Conservation (phyloP, 495 filamentous ascomycete genomes). For the Delitschia confertaspora region DNA sequence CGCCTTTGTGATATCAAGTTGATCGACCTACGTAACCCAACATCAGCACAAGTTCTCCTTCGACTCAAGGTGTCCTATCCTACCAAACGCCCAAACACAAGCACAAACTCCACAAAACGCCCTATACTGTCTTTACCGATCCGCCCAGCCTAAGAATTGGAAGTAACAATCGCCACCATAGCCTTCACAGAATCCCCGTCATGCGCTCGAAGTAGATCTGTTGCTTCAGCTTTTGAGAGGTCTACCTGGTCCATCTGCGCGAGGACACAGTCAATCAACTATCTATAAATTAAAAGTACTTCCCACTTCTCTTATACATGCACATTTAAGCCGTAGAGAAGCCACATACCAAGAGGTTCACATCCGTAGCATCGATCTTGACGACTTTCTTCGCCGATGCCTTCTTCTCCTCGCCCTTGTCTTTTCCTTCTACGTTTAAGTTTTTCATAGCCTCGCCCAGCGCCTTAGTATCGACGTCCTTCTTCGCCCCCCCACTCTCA, state of each 20-base stretch:
- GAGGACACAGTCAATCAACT: conserved; percentile 2
- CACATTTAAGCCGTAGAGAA: background rate
- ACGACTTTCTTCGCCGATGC: conserved; percentile 43
- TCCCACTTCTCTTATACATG: conserved; percentile 1
- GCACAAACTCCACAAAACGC: too few species aligned
- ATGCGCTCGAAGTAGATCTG: conserved; percentile 68
- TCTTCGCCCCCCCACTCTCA: conserved; percentile 39
- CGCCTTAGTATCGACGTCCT: conserved; percentile 68
- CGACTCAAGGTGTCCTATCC: too few species aligned
- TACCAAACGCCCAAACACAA: too few species aligned
- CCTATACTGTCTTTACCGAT: too few species aligned
- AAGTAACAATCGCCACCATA: conserved; percentile 52
- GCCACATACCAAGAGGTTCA: conserved; percentile 52
- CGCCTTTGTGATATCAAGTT: conserved; percentile 66
- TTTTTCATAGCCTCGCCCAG: conserved; percentile 72
- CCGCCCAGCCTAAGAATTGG: background rate
- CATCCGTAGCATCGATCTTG: conserved; percentile 59
- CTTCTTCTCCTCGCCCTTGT: conserved; percentile 26
- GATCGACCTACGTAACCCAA: conserved; percentile 54
- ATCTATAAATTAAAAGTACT: conserved; percentile 8
- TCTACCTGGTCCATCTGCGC: conserved; percentile 69
- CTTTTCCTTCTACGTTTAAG: conserved; percentile 33
- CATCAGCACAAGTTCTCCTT: conserved; percentile 1
- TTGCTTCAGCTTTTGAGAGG: conserved; percentile 68
- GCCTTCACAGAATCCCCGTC: conserved; percentile 69